Conservation (phyloP, 176 grass and related monocot species). For the Oryza nivara region DNA sequence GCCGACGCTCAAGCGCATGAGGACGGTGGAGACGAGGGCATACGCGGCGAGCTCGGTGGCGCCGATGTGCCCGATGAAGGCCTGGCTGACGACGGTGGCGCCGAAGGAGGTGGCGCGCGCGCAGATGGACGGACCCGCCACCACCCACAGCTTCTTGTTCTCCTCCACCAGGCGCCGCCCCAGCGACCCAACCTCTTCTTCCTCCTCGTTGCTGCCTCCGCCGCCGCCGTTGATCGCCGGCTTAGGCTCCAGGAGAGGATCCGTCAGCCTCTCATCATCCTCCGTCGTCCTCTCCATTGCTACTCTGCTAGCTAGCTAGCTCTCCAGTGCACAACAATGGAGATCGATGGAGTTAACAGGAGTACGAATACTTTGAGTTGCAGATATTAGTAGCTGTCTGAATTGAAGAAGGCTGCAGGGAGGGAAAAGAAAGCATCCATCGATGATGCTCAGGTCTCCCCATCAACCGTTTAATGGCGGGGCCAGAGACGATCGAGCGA, state of each 20-base stretch:
- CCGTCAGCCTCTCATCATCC: background rate
- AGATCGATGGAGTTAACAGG: too few relatives aligned
- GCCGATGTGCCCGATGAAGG: conserved; percentile 86
- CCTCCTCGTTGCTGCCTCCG: background rate
- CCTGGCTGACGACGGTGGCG: conserved; percentile 85
- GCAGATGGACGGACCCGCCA: conserved; percentile 81
- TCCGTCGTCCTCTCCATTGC: too few relatives aligned
- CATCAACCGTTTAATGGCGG: too few relatives aligned
- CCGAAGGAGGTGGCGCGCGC: conserved; percentile 77
- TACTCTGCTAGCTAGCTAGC: too few relatives aligned
- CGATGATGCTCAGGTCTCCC: too few relatives aligned
- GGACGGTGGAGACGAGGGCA: conserved; percentile 75
- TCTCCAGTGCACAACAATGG: too few relatives aligned
- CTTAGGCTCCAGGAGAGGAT: background rate
- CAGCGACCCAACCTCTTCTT: background rate
- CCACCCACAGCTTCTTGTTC: conserved; percentile 85
- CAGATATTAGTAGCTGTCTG: too few relatives aligned
- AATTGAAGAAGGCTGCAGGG: too few relatives aligned
- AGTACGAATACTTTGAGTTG: too few relatives aligned
- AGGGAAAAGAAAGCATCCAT: too few relatives aligned
- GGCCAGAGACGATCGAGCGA: too few relatives aligned
- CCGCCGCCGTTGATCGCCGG: too few relatives aligned
- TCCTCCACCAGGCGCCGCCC: conserved; percentile 49
- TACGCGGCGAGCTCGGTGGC: conserved; percentile 84
- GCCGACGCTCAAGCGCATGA: conserved; percentile 76